These are phyloP conservation scores for Wilcoxina mikolae DNA, from an alignment of 495 filamentous ascomycete species.

Conservation along the genomic window DNA sequence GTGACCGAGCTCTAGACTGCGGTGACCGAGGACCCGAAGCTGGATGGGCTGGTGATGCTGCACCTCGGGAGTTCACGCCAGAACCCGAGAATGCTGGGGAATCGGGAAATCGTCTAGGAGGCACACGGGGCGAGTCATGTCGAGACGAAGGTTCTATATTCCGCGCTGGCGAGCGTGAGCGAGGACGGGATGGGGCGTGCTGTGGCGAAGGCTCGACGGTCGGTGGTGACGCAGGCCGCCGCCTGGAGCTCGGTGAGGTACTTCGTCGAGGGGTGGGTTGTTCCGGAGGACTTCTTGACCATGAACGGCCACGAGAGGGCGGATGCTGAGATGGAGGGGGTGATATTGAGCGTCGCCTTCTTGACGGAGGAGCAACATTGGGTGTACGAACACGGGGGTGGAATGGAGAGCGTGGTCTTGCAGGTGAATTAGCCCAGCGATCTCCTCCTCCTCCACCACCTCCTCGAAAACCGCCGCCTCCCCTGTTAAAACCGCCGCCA, in stretches of 20 bases:
- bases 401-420: slow-evolving; percentile 20
- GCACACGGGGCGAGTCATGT: slow-evolving; percentile 16
- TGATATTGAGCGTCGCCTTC: slow-evolving; percentile 18
- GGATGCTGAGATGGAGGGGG: slow-evolving; percentile 17
- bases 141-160: slow-evolving; percentile 14
- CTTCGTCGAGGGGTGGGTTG: slow-evolving; percentile 7
- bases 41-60: slow-evolving; percentile 15
- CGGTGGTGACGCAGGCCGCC: slow-evolving; percentile 22
- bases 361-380: slow-evolving; percentile 13
- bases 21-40: slow-evolving; percentile 24
- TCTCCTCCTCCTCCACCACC: slow-evolving; percentile 3
- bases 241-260: slow-evolving; percentile 17
- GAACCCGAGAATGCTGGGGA: slow-evolving; percentile 21
- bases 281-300: slow-evolving; percentile 6
- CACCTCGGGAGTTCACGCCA: slow-evolving; percentile 14
- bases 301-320: slow-evolving; percentile 14
- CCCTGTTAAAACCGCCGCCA: slow-evolving; percentile 14
- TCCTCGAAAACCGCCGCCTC: slow-evolving; percentile 13
- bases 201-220: slow-evolving; percentile 18
- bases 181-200: slow-evolving; percentile 15
- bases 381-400: not conserved
- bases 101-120: slow-evolving; percentile 8
- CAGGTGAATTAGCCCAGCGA: slow-evolving; percentile 14
- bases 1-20: slow-evolving; percentile 22
- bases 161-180: slow-evolving; percentile 18